Percentiles rank a stretch among this genome's conserved stretches.
Conservation (phyloP, 2,329 filamentous ascomycete species). For the Ophiostoma sp. region DNA sequence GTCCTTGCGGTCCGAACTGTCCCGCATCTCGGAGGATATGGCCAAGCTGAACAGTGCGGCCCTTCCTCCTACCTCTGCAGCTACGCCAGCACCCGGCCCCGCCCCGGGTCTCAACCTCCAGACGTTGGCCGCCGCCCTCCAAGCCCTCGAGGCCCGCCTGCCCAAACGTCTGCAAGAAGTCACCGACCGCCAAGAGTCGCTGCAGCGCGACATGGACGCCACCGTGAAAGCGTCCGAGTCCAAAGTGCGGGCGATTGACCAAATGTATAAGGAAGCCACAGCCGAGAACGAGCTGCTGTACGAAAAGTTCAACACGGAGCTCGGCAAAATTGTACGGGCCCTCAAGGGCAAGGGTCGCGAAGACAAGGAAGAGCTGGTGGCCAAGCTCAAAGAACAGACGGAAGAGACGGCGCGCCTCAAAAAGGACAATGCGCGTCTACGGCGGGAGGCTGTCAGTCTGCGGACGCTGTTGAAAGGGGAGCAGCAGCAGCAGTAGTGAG, state of each 20-base stretch:
- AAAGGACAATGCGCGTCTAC: constrained; percentile 82
- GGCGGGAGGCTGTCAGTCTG: constrained; percentile 76
- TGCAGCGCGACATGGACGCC: constrained; percentile 70
- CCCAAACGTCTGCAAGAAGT: constrained; percentile 61
- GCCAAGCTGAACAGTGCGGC: constrained; percentile 50
- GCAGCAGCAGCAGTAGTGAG: constrained; percentile 26
- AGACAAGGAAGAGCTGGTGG: constrained; percentile 75
- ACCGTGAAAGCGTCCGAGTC: constrained; percentile 72
- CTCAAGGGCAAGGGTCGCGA: constrained; percentile 71
- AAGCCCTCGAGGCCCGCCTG: constrained; percentile 67
- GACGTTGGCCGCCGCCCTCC: constrained; percentile 57
- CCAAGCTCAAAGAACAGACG: constrained; percentile 67
- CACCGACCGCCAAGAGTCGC: constrained; percentile 58
- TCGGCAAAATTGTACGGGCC: constrained; percentile 77
- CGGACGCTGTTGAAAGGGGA: constrained; percentile 54
- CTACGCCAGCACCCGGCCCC: no score
- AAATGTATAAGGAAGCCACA: constrained; percentile 82
- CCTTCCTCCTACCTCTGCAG: constrained; percentile 25
- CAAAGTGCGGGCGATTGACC: constrained; percentile 79
- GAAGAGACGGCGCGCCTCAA: constrained; percentile 77
- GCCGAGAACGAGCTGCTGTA: constrained; percentile 93
- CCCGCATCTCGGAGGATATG: constrained; percentile 79
- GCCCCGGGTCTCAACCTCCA: constrained; percentile 33
- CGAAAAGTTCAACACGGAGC: constrained; percentile 86
- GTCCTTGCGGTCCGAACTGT: constrained; percentile 71